Conservation (phyloP, 306 rosid genomes). For the Cucumis hystrix region DNA sequence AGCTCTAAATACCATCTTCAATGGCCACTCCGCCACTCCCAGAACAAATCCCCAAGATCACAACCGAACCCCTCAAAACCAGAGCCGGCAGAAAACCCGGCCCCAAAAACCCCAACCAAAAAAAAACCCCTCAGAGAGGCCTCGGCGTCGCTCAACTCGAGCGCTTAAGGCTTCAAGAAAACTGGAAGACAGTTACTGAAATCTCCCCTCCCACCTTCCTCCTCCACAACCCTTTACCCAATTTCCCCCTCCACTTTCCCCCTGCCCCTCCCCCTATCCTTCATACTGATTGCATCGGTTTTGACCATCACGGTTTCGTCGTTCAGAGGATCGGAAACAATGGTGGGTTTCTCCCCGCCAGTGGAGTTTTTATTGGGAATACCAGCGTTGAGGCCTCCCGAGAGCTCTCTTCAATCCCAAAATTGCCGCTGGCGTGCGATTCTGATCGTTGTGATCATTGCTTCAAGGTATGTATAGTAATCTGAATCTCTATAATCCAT, state of each 20-base stretch:
- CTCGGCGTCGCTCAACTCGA: slow-evolving; percentile 58
- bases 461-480: slow-evolving; percentile 34
- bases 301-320: not conserved
- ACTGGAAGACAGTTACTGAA: slow-evolving; percentile 23
- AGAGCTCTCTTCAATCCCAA: slow-evolving; percentile 94
- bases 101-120: slow-evolving; percentile 17
- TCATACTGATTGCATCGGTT: not conserved
- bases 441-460: slow-evolving; percentile 24
- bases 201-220: slow-evolving; percentile 10
- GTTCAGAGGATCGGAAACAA: not conserved
- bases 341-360: not conserved
- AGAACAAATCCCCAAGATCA: not conserved
- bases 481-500: not conserved
- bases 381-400: slow-evolving; percentile 31
- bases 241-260: slow-evolving; percentile 24
- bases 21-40: slow-evolving; percentile 19
- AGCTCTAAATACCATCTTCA: not conserved
- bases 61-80: not conserved
- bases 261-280: slow-evolving; percentile 9
- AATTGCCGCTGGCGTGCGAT: slow-evolving; percentile 9
- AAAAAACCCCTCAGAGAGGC: slow-evolving; percentile 61
- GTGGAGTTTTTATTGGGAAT: slow-evolving; percentile 14
- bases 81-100: slow-evolving; percentile 19
- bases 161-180: slow-evolving; percentile 35
- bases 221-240: not conserved